A percentile compares a stretch with the other conserved stretches of the same genome.
Conservation (phyloP, 352 stramenopile genomes). For the Pythium graminicola region DNA sequence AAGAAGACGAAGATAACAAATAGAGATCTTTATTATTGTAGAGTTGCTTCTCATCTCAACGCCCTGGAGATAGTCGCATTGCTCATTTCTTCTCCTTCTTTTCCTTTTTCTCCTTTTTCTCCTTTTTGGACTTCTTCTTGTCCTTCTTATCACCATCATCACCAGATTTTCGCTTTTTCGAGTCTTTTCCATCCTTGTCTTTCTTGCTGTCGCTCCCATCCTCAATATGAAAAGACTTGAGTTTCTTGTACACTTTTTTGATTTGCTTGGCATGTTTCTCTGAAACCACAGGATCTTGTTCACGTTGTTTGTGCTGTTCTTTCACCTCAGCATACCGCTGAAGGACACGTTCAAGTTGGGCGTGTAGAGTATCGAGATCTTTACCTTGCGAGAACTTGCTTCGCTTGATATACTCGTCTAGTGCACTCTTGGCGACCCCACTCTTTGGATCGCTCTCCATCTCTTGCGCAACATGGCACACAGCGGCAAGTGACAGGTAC, state of each 20-base stretch:
- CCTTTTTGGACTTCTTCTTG: conserved; percentile 62
- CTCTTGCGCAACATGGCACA: conserved; percentile 51
- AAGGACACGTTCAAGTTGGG: conserved; percentile 33
- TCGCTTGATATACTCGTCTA: conserved; percentile 55
- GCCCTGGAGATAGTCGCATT: not conserved
- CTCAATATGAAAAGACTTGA: conserved; percentile 77
- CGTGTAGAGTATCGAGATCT: conserved; percentile 30
- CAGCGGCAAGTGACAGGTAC: conserved; percentile 58
- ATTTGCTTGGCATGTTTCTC: conserved; percentile 53
- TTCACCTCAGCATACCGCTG: conserved; percentile 32
- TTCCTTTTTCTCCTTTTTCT: conserved; percentile 48
- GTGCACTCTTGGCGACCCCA: conserved; percentile 28
- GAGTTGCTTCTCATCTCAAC: not conserved
- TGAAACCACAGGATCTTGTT: conserved; percentile 29
- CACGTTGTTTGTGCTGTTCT: conserved; percentile 26
- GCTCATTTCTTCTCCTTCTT: conserved; percentile 11
- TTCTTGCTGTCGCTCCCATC: conserved; percentile 38
- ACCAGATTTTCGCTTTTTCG: conserved; percentile 40
- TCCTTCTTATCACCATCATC: conserved; percentile 35
- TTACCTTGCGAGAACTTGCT: conserved; percentile 68
- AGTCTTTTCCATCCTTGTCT: conserved; percentile 46
- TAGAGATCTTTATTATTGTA: conserved; percentile 9
- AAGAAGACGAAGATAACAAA: conserved; percentile 36
- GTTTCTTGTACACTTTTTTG: conserved; percentile 83
- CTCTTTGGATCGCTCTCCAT: conserved; percentile 28